Base-by-base conservation (phyloP, 2,329 filamentous ascomycete species). In the Metarhizium robertsii region DNA sequence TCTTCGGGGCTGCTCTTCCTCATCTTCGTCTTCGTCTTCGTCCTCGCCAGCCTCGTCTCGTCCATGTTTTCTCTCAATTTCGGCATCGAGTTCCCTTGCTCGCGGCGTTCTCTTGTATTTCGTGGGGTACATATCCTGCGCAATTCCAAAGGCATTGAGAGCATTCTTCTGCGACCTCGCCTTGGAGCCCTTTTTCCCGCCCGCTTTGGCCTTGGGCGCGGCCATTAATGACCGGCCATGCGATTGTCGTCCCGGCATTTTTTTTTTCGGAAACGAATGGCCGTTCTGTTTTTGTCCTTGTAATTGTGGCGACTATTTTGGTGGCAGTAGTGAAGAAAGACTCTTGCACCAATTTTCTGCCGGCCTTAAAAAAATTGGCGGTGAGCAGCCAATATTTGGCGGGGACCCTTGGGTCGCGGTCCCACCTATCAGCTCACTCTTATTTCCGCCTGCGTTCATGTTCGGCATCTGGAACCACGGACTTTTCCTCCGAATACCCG, bases 221-320 rank as follows among this genome's bases (percentile, higher is more conserved):
- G 73, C 67, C 60, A 78, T 66, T 25, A 83, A 67, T 20, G 79
- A 69, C 61, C 80, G 70, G 38, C 81, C 81, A 65, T 84, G 80
- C 48, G 80, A 71, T 71, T 84, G 80, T 60, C 80, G 75, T 66
- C 81, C 80, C 20, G 78, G 75, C 80, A 84, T 83, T 43, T 55
- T 69, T 43, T 55, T 69, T 58, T n/a, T 29, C 20, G 11, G 45
- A 30, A 14, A 29, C 25, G 8, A 30, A 7, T 29, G 20, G 25
- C 25, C 45, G 20, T 29, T 8, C 30, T 32, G 4, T 46, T 52
- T 30, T 34, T 34, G 32, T 34, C 7, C 32, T 34, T 11, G 6
- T 34, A 42, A 25, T 55, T 13, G 25, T 50, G 51, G 45, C 13
- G 42, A 25, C 34, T 7, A 34, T 18, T 48, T 11, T 13, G 25